Evolutionary conservation across 192 early-diverging fungal genomes (phyloP), one percentile per base, ranked within the genome.

Genomic region (Coemansia erecta): DNA sequence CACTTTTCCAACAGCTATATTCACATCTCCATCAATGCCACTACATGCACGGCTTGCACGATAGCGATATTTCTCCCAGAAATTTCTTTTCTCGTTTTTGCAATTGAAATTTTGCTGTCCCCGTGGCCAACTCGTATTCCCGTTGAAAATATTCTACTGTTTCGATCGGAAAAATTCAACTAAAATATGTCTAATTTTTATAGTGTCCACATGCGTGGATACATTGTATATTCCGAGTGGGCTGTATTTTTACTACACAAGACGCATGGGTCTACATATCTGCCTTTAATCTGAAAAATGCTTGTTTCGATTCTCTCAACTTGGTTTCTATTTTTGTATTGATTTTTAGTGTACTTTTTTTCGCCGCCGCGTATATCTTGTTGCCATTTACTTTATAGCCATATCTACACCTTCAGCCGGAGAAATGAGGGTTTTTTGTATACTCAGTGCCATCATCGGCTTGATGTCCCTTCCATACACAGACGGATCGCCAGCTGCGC

Each of bases 341-440:
- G 8, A 43, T n/a, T 43, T n/a, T 43, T 13, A 43, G 14, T 43
- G 42, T n/a, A 43, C 2, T 17, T 43, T 43, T 4, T n/a, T 13
- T 4, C 17, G 12, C 8, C 8, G 3, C 12, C 12, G 42, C 42
- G 14, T 17, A n/a, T 43, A n/a, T 43, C 3, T 43, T 43, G 12
- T 43, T 43, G 8, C 42, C 12, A 43, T 43, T 43, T 43, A n/a
- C 42, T 43, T 17, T 2, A 43, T 43, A 43, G 42, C 42, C 42
- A 43, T 43, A 31, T 31, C 28, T 31, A 31, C 28, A 7, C 28
- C 28, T 31, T 31, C 28, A 31, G 22, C n/a, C 4, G 11, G 21
- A 8, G 21, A 24, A 17, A 74, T 74, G 72, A 68, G 22, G 37
- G 9, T 56, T 37, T 9, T 64, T 3, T 28, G 12, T 11, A 37